Evolutionary conservation across 2,329 filamentous ascomycete genomes (phyloP), one percentile per base, ranked within the genome.

Genomic region (Periglandula ipomoeae): DNA sequence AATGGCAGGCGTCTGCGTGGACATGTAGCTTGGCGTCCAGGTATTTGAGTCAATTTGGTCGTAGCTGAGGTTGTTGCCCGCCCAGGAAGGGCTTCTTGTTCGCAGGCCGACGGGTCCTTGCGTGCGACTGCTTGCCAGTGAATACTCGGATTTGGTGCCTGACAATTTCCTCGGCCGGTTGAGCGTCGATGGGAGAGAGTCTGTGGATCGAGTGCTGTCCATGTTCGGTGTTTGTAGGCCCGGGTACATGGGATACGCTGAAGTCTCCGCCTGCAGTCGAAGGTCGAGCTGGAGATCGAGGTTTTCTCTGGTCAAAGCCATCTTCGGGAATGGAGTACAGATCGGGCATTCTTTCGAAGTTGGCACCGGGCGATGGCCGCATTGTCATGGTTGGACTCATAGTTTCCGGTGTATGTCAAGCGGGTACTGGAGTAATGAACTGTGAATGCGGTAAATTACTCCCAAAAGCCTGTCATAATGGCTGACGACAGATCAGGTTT

Each of bases 161-260:
- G 67, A 66, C 3, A 69, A 60, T 51, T 64, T 66, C 47, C 63
- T 60, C 10, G 68, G 67, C 4, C 65, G 58, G 55, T 69, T 69
- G 30, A 69, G 58, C 20, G 55, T 50, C 8, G 47, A 39, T 2
- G 57, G 61, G 10, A 55, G 46, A 11, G 50, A 58, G 32, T 62
- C 61, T 13, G 39, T 46, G 5, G 53, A 50, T 49, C 47, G 56
- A 20, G 53, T 53, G 20, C 57, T 53, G 30, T 58, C 53, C 23
- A 53, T 51, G 4, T 53, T 46, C 20, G 60, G 50, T 6, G 57
- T 61, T 47, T 67, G 62, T 22, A 64, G 55, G 24, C 60, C 63
- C 6, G 62, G 55, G 54, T 65, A 66, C 42, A 59, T 59, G 40
- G 62, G 57, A 49, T 63, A 61, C 35, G 53, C 41, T 17, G 59